These are phyloP conservation scores for Apiotrichum domesticum DNA, from an alignment of 1,284 basidiomycete species.

Conservation along the genomic window DNA sequence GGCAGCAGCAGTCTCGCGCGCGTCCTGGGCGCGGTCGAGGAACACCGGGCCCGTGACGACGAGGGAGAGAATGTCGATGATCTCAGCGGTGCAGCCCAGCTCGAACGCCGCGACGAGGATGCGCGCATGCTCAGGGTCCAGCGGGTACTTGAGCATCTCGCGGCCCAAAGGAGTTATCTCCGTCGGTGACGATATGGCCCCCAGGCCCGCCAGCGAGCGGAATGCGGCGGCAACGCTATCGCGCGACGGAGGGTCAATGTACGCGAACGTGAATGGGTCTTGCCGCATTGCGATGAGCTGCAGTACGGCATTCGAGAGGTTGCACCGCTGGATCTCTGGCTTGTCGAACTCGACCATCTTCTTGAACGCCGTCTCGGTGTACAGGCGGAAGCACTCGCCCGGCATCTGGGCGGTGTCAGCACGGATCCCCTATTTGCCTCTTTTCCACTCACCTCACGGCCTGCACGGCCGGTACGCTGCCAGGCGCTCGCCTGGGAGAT, in stretches of 20 bases:
- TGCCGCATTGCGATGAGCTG: constrained; percentile 77
- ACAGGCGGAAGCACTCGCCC: constrained; percentile 81
- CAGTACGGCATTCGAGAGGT: constrained; percentile 71
- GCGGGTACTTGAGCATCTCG: constrained; percentile 73
- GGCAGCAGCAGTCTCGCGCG: constrained; percentile 63
- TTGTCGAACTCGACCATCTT: constrained; percentile 61
- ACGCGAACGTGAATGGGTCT: constrained; percentile 68
- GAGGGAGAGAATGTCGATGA: constrained; percentile 66
- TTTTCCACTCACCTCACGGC: constrained; percentile 57
- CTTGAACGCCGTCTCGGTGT: constrained; percentile 71
- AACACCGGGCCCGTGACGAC: constrained; percentile 66
- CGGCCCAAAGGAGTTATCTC: constrained; percentile 64
- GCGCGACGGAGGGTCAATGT: constrained; percentile 74
- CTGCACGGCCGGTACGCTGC: constrained; percentile 77
- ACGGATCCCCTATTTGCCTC: constrained; percentile 20
- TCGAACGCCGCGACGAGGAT: constrained; percentile 67
- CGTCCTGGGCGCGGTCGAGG: constrained; percentile 52
- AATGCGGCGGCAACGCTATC: constrained; percentile 64
- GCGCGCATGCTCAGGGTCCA: constrained; percentile 74
- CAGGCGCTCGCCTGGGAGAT: constrained; percentile 85
- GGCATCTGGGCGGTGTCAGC: constrained; percentile 49
- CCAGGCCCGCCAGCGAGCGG: constrained; percentile 66
- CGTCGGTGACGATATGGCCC: constrained; percentile 62
- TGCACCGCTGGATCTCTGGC: constrained; percentile 83
- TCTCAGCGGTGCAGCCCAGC: constrained; percentile 63